Evolutionary conservation across 2,329 filamentous ascomycete species (phyloP), one percentile per base, ranked within the genome.

Genomic region (Thelonectria rubi): DNA sequence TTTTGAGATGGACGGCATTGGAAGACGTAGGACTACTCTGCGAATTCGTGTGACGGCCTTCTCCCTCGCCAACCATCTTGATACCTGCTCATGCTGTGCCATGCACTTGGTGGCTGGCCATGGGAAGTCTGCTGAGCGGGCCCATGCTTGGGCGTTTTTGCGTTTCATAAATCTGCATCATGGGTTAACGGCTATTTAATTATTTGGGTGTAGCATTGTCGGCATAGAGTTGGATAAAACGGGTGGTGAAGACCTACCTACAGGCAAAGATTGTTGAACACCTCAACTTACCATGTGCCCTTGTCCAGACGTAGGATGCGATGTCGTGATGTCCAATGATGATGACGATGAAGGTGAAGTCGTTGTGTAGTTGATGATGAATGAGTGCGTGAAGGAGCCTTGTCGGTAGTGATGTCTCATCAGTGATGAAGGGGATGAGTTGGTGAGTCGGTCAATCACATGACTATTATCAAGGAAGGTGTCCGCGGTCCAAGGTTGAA

Each of bases 101-200:
- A 65, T 58, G 51, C 55, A 60, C 58, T 42, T 56, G 49, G 65
- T 68, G 57, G 65, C 63, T 65, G 63, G 60, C 53, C 60, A 62
- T 61, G 55, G 57, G 60, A 45, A 62, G 51, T 67, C 54, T 68
- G 63, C 65, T 70, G 58, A 69, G 62, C 66, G 68, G 60, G 49
- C 60, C 65, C 54, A 43, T 58, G 40, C 60, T 24, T 30, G 59
- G 64, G 65, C 57, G 54, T 66, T 69, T 69, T 65, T 62, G 56
- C 51, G 58, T 67, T 71, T 61, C 48, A 61, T 69, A 24, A 57
- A 65, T 64, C 69, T 69, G 69, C 62, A 62, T 69, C 42, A 69
- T 65, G 69, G 48, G 64, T 71, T 70, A 71, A 71, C 69, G 69
- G 69, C 64, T 69, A 63, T 65, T 64, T 71, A 70, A 70, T 70